Conservation (phyloP, 1,284 basidiomycete species). For the Ustilago nuda region DNA sequence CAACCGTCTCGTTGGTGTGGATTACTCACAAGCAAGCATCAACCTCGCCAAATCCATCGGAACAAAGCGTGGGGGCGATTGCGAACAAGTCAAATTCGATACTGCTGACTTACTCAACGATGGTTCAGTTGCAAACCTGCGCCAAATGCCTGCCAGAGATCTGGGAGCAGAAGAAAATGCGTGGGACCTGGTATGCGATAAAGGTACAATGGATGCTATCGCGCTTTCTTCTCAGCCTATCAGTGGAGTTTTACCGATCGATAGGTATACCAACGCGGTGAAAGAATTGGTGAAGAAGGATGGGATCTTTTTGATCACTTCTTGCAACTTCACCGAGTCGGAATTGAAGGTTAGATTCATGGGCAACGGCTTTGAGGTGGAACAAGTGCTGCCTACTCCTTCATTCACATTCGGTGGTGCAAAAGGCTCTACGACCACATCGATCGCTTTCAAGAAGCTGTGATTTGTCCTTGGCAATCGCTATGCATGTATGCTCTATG, state of each 20-base stretch:
- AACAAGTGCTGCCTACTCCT: constrained; percentile 59
- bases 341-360: constrained; percentile 78
- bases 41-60: constrained; percentile 67
- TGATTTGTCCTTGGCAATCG: constrained; percentile 11
- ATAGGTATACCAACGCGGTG: constrained; percentile 77
- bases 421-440: constrained; percentile 56
- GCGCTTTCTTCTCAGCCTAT: constrained; percentile 78
- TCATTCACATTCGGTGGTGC: constrained; percentile 61
- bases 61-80: constrained; percentile 40
- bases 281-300: constrained; percentile 73
- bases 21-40: constrained; percentile 83
- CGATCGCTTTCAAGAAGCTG: constrained; percentile 47
- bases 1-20: constrained; percentile 77
- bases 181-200: constrained; percentile 70
- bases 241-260: constrained; percentile 74
- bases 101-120: constrained; percentile 66
- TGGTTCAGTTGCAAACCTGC: constrained; percentile 16
- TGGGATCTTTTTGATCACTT: constrained; percentile 83
- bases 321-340: constrained; percentile 87
- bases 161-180: constrained; percentile 2
- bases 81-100: constrained; percentile 62
- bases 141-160: neutral
- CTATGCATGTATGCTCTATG: neutral
- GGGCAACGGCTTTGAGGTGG: constrained; percentile 42
- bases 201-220: constrained; percentile 80